Evolutionary conservation across 2,329 filamentous ascomycete genomes (phyloP).

Genomic region (Aspergillus nomiae): DNA sequence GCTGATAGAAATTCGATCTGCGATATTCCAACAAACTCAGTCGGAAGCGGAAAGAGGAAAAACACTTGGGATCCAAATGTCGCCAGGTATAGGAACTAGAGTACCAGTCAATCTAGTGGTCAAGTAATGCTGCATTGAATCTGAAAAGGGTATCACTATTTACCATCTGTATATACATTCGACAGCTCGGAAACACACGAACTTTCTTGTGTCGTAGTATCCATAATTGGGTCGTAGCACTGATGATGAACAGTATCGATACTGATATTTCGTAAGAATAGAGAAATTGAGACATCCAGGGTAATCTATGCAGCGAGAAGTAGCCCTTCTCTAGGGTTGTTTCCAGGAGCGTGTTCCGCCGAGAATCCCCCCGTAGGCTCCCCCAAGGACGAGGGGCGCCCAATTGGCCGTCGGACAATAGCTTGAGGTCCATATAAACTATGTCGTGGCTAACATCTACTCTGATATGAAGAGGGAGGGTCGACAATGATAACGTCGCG

Average conservation of each 20-base stretch:
- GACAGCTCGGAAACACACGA: not conserved
- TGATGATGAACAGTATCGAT: not conserved
- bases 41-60: not conserved
- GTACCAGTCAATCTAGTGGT: not conserved
- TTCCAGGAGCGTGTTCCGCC: not conserved
- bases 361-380: not conserved
- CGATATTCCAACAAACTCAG: not conserved
- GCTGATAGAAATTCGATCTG: not conserved
- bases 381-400: not conserved
- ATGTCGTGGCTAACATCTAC: not conserved
- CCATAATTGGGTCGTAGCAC: not conserved
- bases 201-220: not conserved
- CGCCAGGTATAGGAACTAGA: not conserved
- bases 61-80: not conserved
- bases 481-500: not conserved
- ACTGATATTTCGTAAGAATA: not conserved
- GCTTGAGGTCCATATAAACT: not conserved
- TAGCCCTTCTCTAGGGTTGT: not conserved
- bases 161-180: not conserved
- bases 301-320: not conserved
- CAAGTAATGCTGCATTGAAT: not conserved
- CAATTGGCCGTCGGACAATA: not conserved
- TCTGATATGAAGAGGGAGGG: not conserved
- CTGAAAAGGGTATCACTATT: not conserved
- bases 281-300: not conserved